phyloP scores from a whole-genome alignment of 1,284 basidiomycete genomes.

The Heterobasidion irregulare region DNA sequence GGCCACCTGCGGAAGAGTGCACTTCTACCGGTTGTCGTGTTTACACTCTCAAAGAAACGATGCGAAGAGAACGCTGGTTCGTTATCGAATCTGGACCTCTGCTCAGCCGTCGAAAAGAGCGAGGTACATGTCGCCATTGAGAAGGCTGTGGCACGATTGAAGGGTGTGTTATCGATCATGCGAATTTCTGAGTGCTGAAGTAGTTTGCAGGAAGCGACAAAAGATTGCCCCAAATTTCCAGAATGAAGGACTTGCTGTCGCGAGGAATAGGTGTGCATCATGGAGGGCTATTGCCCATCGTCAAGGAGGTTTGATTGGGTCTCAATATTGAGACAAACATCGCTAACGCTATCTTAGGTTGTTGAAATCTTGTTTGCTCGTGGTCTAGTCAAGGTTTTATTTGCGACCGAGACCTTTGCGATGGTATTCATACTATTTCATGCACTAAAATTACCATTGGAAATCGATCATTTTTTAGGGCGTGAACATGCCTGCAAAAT shows the following conservation, averaged over 20 bases:
- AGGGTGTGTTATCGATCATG: slow-evolving; percentile 46
- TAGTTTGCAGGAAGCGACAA: slow-evolving; percentile 51
- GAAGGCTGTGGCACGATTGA: slow-evolving; percentile 84
- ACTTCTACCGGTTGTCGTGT: slow-evolving; percentile 91
- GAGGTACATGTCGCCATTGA: slow-evolving; percentile 95
- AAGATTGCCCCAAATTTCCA: slow-evolving; percentile 93
- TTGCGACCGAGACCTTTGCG: slow-evolving; percentile 98
- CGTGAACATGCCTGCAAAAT: slow-evolving; percentile 99
- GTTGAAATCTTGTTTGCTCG: slow-evolving; percentile 96
- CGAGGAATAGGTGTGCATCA: slow-evolving; percentile 98
- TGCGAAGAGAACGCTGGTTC: slow-evolving; percentile 96
- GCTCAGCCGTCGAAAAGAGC: slow-evolving; percentile 85
- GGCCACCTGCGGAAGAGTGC: slow-evolving; percentile 80
- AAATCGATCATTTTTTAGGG: slow-evolving; percentile 44
- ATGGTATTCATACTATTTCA: slow-evolving; percentile 57
- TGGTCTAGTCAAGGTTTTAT: slow-evolving; percentile 94
- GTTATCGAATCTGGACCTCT: slow-evolving; percentile 85
- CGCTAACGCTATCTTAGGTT: slow-evolving; percentile 43
- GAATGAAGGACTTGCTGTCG: slow-evolving; percentile 87
- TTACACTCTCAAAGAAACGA: slow-evolving; percentile 94
- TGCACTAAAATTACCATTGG: neutral
- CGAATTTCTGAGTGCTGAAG: neutral
- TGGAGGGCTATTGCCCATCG: slow-evolving; percentile 91
- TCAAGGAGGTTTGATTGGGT: slow-evolving; percentile 74
- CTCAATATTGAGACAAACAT: neutral